Evolutionary conservation across 345 rosid species (phyloP).

Genomic region (Hibiscus tridactylites): DNA sequence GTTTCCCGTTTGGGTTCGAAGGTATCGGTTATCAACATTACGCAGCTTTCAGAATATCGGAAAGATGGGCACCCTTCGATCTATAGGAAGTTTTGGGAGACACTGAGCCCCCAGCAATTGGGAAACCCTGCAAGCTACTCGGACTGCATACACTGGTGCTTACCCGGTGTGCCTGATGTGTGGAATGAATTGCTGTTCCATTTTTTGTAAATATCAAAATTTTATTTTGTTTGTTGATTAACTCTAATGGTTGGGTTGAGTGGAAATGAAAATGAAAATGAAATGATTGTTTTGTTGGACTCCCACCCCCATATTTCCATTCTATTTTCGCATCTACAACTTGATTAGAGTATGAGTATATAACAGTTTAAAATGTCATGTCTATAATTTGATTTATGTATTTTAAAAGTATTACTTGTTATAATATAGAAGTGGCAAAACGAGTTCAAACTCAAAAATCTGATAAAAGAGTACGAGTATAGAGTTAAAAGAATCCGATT

Average conservation of each 20-base stretch:
- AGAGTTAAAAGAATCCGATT: no score
- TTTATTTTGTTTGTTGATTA: not conserved
- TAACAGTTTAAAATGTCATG: no score
- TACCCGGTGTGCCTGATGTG: conserved; percentile 44
- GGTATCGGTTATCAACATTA: conserved; percentile 70
- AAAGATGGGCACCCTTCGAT: conserved; percentile 95
- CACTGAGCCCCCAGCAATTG: conserved; percentile 47
- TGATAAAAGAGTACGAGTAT: no score
- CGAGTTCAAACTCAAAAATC: no score
- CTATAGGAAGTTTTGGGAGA: conserved; percentile 92
- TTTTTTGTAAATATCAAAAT: not conserved
- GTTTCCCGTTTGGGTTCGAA: conserved; percentile 53
- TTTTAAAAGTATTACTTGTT: no score
- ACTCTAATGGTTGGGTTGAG: not conserved
- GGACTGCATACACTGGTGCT: conserved; percentile 10
- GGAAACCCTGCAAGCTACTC: conserved; percentile 37
- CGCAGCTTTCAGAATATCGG: conserved; percentile 90
- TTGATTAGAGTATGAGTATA: no score
- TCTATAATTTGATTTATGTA: no score
- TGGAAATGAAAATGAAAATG: not conserved
- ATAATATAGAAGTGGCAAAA: no score
- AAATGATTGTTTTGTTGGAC: not conserved
- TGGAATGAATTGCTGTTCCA: conserved; percentile 9
- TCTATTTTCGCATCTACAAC: no score
- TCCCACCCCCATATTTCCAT: no score